phyloP scores from a whole-genome alignment of 345 rosid species.

The Eucalyptus guilfoylei region DNA sequence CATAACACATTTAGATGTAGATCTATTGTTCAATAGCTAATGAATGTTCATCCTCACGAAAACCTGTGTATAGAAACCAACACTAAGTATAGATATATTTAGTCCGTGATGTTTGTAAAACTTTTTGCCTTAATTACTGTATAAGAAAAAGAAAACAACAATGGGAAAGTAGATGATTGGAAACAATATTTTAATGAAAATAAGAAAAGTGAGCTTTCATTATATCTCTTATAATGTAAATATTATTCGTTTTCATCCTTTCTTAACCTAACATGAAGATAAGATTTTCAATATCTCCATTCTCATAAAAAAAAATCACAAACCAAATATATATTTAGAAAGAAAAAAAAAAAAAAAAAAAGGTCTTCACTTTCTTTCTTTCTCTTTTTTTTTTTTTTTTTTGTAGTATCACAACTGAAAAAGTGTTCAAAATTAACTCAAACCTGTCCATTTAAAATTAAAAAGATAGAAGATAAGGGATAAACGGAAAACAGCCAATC shows the following conservation, averaged over 20 bases:
- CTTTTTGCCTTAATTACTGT: rapidly evolving
- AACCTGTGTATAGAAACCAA: not conserved
- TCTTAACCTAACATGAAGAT: not conserved
- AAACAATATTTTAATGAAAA: not conserved
- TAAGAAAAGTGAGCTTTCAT: not conserved
- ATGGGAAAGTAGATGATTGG: not conserved
- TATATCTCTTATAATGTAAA: not conserved
- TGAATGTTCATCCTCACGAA: not conserved
- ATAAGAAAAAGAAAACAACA: not conserved
- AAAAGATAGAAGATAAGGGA: not conserved
- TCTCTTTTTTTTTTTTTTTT: too few species aligned
- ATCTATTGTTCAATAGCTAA: not conserved
- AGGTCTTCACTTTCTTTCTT: not conserved
- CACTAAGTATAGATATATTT: not conserved
- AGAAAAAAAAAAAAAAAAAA: not conserved
- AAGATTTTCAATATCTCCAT: not conserved
- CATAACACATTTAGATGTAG: not conserved
- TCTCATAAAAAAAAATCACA: too few species aligned
- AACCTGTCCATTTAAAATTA: not conserved
- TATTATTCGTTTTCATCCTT: too few species aligned
- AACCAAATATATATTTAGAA: not conserved
- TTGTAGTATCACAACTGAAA: not conserved
- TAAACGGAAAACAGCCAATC: not conserved
- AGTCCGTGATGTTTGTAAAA: not conserved
- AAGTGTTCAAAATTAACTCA: not conserved